Percentiles rank a stretch among this genome's conserved stretches.
Conservation (phyloP, 106 monocot genomes). For the Ottelia alismoides region DNA sequence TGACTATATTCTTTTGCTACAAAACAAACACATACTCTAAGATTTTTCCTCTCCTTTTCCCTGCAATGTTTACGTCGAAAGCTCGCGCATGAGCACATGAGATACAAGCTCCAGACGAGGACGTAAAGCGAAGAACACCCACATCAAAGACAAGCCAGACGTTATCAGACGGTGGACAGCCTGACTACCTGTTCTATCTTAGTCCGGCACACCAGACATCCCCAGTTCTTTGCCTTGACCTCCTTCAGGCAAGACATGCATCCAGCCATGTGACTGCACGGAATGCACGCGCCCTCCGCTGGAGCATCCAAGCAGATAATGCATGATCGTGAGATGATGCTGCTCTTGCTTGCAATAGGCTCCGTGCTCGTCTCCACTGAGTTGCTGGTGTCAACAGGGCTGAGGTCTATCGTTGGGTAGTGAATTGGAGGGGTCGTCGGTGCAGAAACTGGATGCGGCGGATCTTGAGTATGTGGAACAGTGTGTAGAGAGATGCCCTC, state of each 20-base stretch:
- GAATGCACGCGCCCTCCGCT: constrained; percentile 85
- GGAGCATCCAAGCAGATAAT: constrained; percentile 76
- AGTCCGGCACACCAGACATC: constrained; percentile 79
- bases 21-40: too few species aligned
- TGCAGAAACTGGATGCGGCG: constrained; percentile 5
- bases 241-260: constrained; percentile 84
- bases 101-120: too few species aligned
- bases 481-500: constrained; percentile 1
- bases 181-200: constrained; percentile 65
- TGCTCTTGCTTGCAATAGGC: neutral
- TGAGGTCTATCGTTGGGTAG: constrained; percentile 30
- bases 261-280: constrained; percentile 91
- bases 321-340: constrained; percentile 20
- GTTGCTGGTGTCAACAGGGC: constrained; percentile 3
- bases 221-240: constrained; percentile 61
- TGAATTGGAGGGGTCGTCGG: constrained; percentile 29
- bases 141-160: too few species aligned
- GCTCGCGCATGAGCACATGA: too few species aligned
- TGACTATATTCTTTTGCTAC: too few species aligned
- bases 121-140: too few species aligned
- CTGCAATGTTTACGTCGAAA: too few species aligned
- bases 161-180: constrained; percentile 59
- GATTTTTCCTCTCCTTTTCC: too few species aligned
- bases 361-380: neutral
- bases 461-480: neutral